Percentiles rank a stretch among this genome's conserved stretches.
phyloP scores from a whole-genome alignment of 352 stramenopile species.

The Phytophthora boehmeriae region DNA sequence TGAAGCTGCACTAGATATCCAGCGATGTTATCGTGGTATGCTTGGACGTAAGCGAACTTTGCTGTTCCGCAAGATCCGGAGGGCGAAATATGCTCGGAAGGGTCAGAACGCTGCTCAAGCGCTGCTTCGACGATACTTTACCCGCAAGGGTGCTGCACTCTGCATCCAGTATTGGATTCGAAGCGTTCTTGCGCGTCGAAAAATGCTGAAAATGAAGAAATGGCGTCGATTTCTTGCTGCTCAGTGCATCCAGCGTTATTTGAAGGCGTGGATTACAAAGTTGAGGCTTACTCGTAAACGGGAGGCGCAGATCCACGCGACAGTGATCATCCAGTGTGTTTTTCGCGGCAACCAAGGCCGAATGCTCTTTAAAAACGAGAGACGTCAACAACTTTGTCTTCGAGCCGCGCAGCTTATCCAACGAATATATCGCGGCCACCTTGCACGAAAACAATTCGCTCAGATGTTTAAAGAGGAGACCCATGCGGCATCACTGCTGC shows the following conservation, averaged over 20 bases:
- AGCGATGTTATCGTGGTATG: slow-evolving; percentile 55
- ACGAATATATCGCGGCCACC: slow-evolving; percentile 32
- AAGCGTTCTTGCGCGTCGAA: slow-evolving; percentile 39
- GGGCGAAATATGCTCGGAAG: slow-evolving; percentile 49
- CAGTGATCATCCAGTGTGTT: slow-evolving; percentile 46
- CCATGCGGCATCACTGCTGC: slow-evolving; percentile 41
- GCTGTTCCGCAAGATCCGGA: slow-evolving; percentile 72
- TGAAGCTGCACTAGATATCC: slow-evolving; percentile 39
- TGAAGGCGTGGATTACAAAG: slow-evolving; percentile 51
- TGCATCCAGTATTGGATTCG: slow-evolving; percentile 60
- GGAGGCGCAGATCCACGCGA: slow-evolving; percentile 43
- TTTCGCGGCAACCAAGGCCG: slow-evolving; percentile 50
- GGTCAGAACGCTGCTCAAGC: slow-evolving; percentile 61
- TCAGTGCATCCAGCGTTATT: slow-evolving; percentile 56
- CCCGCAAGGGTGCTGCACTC: slow-evolving; percentile 47
- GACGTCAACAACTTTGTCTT: slow-evolving; percentile 35
- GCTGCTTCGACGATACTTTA: slow-evolving; percentile 52
- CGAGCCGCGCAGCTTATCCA: slow-evolving; percentile 40
- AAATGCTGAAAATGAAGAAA: slow-evolving; percentile 46
- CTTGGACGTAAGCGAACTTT: slow-evolving; percentile 53
- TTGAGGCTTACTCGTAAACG: slow-evolving; percentile 39
- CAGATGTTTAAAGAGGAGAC: slow-evolving; percentile 38
- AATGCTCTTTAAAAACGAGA: slow-evolving; percentile 30
- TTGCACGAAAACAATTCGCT: slow-evolving; percentile 36
- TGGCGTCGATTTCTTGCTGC: slow-evolving; percentile 53